Evolutionary conservation across 2,329 filamentous ascomycete genomes (phyloP).

Genomic region (Penicillium sp.): DNA sequence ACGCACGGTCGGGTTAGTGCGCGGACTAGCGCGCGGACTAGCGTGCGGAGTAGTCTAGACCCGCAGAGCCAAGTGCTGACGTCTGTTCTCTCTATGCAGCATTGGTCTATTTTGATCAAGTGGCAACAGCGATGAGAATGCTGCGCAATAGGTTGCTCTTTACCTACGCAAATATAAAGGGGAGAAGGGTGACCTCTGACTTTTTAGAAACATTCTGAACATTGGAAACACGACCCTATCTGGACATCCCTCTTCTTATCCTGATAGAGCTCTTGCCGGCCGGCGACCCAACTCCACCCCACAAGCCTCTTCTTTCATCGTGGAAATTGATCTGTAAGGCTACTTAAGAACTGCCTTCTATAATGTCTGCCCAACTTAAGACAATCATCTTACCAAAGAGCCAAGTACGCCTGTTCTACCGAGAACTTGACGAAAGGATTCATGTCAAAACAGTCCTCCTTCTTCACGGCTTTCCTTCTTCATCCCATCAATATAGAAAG

Average conservation of each 20-base stretch:
- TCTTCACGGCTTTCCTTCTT: slow-evolving; percentile 53
- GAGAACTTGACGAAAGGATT: neutral
- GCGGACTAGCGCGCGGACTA: too few species aligned
- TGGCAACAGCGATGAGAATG: neutral
- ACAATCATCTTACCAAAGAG: neutral
- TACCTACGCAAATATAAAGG: too few species aligned
- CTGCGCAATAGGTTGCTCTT: too few species aligned
- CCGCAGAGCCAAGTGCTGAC: neutral
- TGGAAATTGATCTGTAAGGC: neutral
- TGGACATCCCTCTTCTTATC: neutral
- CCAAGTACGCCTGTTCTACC: neutral
- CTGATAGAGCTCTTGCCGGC: neutral
- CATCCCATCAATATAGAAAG: slow-evolving; percentile 51
- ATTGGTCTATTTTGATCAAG: neutral
- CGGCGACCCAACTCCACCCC: neutral
- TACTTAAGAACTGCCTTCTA: neutral
- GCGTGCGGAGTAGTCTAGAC: neutral
- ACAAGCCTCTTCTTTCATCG: neutral
- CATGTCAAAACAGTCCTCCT: slow-evolving; percentile 40
- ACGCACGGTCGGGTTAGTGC: too few species aligned
- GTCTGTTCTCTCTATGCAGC: neutral
- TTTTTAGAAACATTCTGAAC: too few species aligned
- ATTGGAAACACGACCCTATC: too few species aligned
- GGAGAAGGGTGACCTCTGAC: too few species aligned
- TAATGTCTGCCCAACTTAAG: neutral